Evolutionary conservation across 148 eudicot species (phyloP), one percentile per base, ranked within the genome.

Genomic region (Amaranthus hypochondriacus): DNA sequence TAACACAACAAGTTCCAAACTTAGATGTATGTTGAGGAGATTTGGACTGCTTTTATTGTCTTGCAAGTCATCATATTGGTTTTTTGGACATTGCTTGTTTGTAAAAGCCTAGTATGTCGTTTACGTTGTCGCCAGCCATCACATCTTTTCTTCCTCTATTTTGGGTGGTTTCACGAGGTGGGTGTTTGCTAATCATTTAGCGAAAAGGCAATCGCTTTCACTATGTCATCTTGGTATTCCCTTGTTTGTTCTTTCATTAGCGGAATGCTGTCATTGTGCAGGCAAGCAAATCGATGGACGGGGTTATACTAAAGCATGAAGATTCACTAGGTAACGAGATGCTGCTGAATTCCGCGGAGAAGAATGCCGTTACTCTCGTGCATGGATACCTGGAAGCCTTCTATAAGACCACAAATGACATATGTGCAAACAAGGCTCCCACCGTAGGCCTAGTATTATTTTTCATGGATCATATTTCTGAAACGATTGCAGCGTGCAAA

Each of bases 401-500:
- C 75, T 82, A 89, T 80, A 92, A 92, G 81, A 89, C 92, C 55
- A 92, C 87, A 21, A 85, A 82, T 71, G 81, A 89, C 78, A 85
- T 92, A 12, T 89, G 91, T 62, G 76, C 89, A 79, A 86, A 78
- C 75, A 87, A 87, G 76, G 78, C 81, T 3, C 87, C 86, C 28
- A 89, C 95, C 3, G 62, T 90, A 28, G 97, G 97, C 49, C 79
- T 92, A 18, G 91, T 88, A 48, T 83, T 92, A 55, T 92, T 92
- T 81, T 88, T 92, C 87, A 92, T 92, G 97, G 97, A 92, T 72
- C 96, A 92, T 78, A 88, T 92, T 62, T 85, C 86, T 12, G 97
- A 92, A 69, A 88, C 61, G 76, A 87, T 92, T 15, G 72, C 83
- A 50, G 75, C 88, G 10, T 88, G 87, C 68, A 88, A 83, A 83